Evolutionary conservation across 2,329 filamentous ascomycete genomes (phyloP).

Genomic region (Cladophialophora yegresii): DNA sequence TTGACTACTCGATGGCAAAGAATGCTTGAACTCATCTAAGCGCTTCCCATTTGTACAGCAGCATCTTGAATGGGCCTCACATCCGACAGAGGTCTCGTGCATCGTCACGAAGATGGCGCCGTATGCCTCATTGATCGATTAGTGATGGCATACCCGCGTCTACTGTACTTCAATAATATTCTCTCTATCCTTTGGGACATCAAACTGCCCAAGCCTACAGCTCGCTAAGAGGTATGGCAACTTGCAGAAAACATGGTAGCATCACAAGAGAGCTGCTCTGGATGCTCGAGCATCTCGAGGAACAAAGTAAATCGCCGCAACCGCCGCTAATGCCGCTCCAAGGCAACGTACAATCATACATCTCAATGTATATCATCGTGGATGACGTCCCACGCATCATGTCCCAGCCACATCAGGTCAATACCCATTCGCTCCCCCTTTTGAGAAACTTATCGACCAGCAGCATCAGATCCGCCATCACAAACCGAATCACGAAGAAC

Average conservation of each 20-base stretch:
- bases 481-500: slow-evolving; percentile 94
- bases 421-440: slow-evolving; percentile 91
- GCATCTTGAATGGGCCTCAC: not conserved
- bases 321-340: slow-evolving; percentile 14
- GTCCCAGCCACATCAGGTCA: slow-evolving; percentile 47
- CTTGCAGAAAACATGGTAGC: not conserved
- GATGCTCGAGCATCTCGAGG: not conserved
- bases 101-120: not conserved
- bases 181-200: not conserved
- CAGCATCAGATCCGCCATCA: slow-evolving; percentile 78
- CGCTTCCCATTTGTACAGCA: not conserved
- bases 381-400: slow-evolving; percentile 4
- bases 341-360: slow-evolving; percentile 20
- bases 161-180: not conserved
- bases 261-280: not conserved
- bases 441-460: slow-evolving; percentile 97
- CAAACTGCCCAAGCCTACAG: not conserved
- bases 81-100: not conserved
- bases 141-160: not conserved
- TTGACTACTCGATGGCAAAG: not conserved
- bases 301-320: slow-evolving; percentile 2
- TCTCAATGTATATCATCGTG: slow-evolving; percentile 1
- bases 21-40: not conserved
- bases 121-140: not conserved
- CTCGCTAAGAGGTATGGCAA: slow-evolving; percentile 15